phyloP scores from a whole-genome alignment of 495 filamentous ascomycete genomes.

The Chaetomidium leptoderma region DNA sequence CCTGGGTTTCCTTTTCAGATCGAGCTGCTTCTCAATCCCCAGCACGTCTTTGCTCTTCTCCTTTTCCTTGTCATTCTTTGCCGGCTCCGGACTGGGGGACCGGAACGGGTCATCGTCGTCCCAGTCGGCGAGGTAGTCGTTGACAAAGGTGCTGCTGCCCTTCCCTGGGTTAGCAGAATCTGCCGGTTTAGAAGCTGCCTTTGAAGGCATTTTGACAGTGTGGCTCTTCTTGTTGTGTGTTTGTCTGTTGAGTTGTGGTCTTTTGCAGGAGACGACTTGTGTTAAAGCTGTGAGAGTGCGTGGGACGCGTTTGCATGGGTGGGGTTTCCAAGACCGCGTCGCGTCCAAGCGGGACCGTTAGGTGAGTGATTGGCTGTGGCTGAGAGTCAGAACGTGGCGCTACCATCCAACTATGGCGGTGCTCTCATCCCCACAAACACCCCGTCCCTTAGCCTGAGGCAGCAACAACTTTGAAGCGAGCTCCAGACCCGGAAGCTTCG shows the following conservation, averaged over 20 bases:
- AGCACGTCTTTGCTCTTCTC: conserved; percentile 43
- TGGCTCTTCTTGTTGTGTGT: neutral
- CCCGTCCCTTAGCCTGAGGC: conserved; percentile 22
- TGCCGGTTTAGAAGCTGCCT: conserved; percentile 5
- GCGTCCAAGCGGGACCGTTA: neutral
- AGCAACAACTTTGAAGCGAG: conserved; percentile 13
- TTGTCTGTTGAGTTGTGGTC: neutral
- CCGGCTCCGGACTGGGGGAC: conserved; percentile 33
- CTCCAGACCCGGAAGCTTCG: conserved; percentile 30
- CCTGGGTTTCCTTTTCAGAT: conserved; percentile 65
- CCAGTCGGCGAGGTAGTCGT: conserved; percentile 30
- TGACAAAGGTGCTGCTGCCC: conserved; percentile 18
- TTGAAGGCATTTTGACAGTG: conserved; percentile 18
- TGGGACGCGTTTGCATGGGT: neutral
- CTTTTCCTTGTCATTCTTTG: conserved; percentile 29
- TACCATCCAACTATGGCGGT: neutral
- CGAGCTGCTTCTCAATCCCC: conserved; percentile 84
- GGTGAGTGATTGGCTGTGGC: conserved; percentile 5
- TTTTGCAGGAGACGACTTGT: neutral
- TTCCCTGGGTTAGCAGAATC: neutral
- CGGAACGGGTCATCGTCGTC: conserved; percentile 34
- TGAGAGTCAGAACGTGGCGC: neutral
- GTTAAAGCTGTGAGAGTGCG: neutral
- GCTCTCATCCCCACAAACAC: neutral
- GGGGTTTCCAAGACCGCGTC: conserved; percentile 5